phyloP scores from a whole-genome alignment of 139 green algal genomes.

The Chlamydomonas asymmetrica region DNA sequence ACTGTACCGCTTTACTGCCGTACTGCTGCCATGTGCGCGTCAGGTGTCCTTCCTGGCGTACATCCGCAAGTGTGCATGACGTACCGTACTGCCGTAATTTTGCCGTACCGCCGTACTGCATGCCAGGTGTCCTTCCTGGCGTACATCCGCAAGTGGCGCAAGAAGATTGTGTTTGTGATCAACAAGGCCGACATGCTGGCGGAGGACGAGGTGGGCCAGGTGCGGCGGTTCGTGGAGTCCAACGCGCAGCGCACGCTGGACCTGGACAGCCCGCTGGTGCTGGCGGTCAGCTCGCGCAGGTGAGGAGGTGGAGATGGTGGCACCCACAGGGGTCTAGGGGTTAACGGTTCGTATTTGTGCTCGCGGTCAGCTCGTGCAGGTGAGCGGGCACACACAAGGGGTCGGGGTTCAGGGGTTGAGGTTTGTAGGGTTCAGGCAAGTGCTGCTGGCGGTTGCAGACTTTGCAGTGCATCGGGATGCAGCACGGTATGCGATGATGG shows the following conservation, averaged over 20 bases:
- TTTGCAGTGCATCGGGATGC: no score
- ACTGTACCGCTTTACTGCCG: no score
- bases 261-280: constrained; percentile 42
- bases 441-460: no score
- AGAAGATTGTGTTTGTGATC: constrained; percentile 97
- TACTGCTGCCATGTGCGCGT: no score
- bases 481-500: no score
- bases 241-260: constrained; percentile 63
- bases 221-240: constrained; percentile 75
- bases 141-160: constrained; percentile 94
- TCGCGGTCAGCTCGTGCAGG: constrained; percentile 27
- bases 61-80: constrained; percentile 81
- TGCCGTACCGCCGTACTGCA: no score
- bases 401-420: no score
- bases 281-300: constrained; percentile 27
- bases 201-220: constrained; percentile 69
- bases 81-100: no score
- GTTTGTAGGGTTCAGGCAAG: no score
- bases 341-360: no score
- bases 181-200: constrained; percentile 95
- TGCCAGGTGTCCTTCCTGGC: constrained; percentile 74
- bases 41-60: constrained; percentile 83
- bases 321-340: neutral
- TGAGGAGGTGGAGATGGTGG: neutral
- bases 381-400: neutral